These are phyloP conservation scores for Heimioporus sp. DNA, from an alignment of 768 basidiomycete species.

Conservation along the genomic window DNA sequence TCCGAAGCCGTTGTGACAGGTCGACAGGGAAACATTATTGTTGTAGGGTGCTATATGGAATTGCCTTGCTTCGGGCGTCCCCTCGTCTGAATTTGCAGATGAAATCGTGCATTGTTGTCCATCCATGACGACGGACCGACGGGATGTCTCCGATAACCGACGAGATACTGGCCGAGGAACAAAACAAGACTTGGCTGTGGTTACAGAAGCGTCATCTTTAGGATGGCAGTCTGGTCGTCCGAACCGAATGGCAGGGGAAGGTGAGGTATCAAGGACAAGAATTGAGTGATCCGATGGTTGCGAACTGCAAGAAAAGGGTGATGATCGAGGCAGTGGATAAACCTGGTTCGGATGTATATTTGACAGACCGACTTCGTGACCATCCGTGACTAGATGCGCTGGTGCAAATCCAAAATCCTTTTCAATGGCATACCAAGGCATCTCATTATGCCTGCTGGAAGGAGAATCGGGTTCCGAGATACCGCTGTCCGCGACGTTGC, in stretches of 20 bases:
- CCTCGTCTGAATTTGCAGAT: background rate
- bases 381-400: background rate
- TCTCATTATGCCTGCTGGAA: background rate
- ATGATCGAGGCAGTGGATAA: constrained; percentile 20
- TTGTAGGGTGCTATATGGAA: background rate
- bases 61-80: background rate
- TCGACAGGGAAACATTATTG: background rate
- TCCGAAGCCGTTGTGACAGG: background rate
- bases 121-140: background rate
- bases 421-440: background rate
- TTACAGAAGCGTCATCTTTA: background rate
- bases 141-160: background rate
- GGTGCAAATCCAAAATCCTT: constrained; percentile 1
- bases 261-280: constrained; percentile 25
- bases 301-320: constrained; percentile 18
- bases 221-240: background rate
- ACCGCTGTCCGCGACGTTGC: background rate
- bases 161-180: background rate
- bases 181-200: background rate
- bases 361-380: background rate
- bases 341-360: background rate
- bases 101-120: background rate
- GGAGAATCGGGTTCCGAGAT: constrained; percentile 1
- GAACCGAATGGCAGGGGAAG: background rate
- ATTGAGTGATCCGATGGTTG: constrained; percentile 13